A percentile compares a stretch with the other conserved stretches of the same genome.
phyloP scores from a whole-genome alignment of 257 asterid species.

The Echites panduratus region DNA sequence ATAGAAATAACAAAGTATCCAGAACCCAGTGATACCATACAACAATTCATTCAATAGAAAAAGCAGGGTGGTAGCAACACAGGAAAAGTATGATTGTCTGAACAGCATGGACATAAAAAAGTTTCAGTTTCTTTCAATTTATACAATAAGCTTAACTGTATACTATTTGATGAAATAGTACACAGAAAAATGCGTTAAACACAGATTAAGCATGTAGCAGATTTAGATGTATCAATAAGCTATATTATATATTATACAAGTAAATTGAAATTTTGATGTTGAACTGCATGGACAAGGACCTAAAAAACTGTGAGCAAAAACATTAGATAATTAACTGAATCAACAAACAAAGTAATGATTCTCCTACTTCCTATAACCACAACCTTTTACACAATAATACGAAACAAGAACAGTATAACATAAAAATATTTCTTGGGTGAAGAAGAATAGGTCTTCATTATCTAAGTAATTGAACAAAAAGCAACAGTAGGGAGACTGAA shows the following conservation, averaged over 20 bases:
- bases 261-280: background rate
- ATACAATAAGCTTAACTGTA: background rate
- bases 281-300: background rate
- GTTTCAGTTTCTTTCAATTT: background rate
- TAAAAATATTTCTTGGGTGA: background rate
- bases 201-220: background rate
- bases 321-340: background rate
- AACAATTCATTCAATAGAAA: background rate
- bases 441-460: background rate
- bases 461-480: constrained; percentile 1
- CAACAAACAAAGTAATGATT: background rate
- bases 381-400: background rate
- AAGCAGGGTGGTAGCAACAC: background rate
- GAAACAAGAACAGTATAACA: background rate
- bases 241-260: background rate
- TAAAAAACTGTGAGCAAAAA: background rate
- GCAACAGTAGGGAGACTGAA: constrained; percentile 15
- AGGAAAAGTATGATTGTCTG: background rate
- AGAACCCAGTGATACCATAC: background rate
- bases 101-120: background rate
- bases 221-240: background rate
- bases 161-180: background rate
- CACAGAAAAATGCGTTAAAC: too few relatives aligned
- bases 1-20: background rate
- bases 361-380: background rate